Conservation (phyloP, 1,139 yeast species). For the Blastobotrys illinoisensis region DNA sequence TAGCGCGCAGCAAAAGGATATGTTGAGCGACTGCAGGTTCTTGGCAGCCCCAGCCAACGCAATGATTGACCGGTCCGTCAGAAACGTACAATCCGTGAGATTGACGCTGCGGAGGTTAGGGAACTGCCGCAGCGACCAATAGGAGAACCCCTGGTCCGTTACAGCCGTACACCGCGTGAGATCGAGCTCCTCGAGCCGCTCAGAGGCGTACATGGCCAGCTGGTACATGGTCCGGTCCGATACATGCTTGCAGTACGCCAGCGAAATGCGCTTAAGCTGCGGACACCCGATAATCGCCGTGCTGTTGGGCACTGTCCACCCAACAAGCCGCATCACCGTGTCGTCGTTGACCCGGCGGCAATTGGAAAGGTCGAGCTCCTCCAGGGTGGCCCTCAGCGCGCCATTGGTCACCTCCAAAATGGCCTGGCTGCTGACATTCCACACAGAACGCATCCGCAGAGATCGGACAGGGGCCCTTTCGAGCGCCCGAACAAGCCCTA, state of each 20-base stretch:
- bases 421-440: slow-evolving; percentile 79
- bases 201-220: slow-evolving; percentile 53
- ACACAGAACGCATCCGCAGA: slow-evolving; percentile 60
- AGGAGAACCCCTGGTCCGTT: slow-evolving; percentile 65
- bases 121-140: slow-evolving; percentile 54
- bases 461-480: slow-evolving; percentile 56
- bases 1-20: slow-evolving; percentile 71
- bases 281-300: slow-evolving; percentile 48
- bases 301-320: slow-evolving; percentile 38
- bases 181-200: slow-evolving; percentile 51
- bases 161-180: slow-evolving; percentile 72
- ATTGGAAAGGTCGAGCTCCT: slow-evolving; percentile 60
- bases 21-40: slow-evolving; percentile 49
- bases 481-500: slow-evolving; percentile 62
- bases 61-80: slow-evolving; percentile 60
- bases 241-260: slow-evolving; percentile 69
- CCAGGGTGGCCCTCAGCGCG: slow-evolving; percentile 53
- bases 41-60: slow-evolving; percentile 59
- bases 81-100: slow-evolving; percentile 66
- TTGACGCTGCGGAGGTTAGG: slow-evolving; percentile 48
- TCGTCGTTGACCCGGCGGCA: slow-evolving; percentile 70
- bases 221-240: slow-evolving; percentile 65
- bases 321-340: slow-evolving; percentile 60
- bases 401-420: slow-evolving; percentile 71
- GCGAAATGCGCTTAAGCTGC: slow-evolving; percentile 45